Base-by-base conservation (phyloP, 164 flowering plant species). In the Litsea cubeba region DNA sequence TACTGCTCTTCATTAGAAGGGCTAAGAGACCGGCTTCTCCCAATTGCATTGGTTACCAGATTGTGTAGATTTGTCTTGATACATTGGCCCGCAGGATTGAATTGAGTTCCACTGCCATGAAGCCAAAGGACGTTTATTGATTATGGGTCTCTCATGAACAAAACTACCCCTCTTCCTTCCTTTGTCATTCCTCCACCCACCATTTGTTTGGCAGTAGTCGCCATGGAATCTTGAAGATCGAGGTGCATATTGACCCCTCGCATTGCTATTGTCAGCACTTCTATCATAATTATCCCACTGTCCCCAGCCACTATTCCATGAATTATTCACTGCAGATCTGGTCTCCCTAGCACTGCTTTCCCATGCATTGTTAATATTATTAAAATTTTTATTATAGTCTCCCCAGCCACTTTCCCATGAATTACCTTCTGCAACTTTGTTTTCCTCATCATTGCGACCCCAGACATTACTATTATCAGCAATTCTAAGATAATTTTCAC, bases 161-260 rank as follows among this genome's bases (percentile, higher is more conserved):
- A 82, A 82, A 50, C 70, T 70, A 18, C 62, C 79, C 76, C 84
- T 82, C 78, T 78, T 83, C 70, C 78, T 78, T 49, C 82, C 77
- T 54, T 79, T 70, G 18, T 75, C 72, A 54, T 78, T 77, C 77
- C 74, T 81, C 84, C 84, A 73, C 24, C 76, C 75, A 18, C 74
- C 35, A 63, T 75, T 76, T 11, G 64, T 69, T 54, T 73, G 85
- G 74, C 76, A 23, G 62, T 72, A 73, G 74, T 78, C 74, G 12
- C 79, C 81, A 51, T 77, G 87, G 76, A 72, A 83, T 76, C 86
- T 84, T 32, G 86, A 71, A 63, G 78, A 15, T 20, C 60, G 17
- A 20, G 60, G 60, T 20, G n/a, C 60, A 54, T 17, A 54, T 12
- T 20, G 60, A 12, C 60, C 60, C n/a, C 60, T 20, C 12, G 62